These are phyloP conservation scores for Colletotrichum coccodes DNA, from an alignment of 2,329 filamentous ascomycete genomes.

Conservation along the genomic window DNA sequence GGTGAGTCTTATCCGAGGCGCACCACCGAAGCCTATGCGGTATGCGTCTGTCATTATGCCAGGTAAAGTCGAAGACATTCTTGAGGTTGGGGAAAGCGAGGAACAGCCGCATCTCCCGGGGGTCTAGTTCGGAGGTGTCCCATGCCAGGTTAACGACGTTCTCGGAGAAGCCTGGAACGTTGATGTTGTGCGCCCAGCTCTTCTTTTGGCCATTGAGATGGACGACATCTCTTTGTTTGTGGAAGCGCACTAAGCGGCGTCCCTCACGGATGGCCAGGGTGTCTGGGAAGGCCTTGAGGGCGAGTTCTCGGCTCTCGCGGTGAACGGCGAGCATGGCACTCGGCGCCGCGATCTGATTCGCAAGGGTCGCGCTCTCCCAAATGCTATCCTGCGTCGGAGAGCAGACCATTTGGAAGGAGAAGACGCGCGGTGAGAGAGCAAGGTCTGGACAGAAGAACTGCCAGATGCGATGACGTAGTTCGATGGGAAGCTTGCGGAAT, in stretches of 20 bases:
- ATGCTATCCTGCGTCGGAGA: constrained; percentile 13
- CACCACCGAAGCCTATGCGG: constrained; percentile 43
- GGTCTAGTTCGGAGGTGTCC: not conserved
- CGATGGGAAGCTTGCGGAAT: constrained; percentile 44
- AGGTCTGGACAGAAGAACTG: constrained; percentile 44
- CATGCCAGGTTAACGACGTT: constrained; percentile 43
- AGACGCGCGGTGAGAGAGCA: constrained; percentile 38
- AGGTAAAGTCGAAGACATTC: constrained; percentile 39
- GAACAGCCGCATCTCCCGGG: not conserved
- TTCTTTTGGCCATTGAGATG: constrained; percentile 10
- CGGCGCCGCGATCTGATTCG: constrained; percentile 21
- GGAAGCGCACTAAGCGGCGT: constrained; percentile 42
- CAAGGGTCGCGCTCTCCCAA: constrained; percentile 30
- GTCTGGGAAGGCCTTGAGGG: constrained; percentile 43
- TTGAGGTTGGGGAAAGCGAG: constrained; percentile 39
- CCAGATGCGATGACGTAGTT: constrained; percentile 47
- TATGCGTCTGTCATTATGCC: constrained; percentile 20
- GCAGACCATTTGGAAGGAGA: constrained; percentile 38
- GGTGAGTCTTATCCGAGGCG: constrained; percentile 41
- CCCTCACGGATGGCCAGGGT: constrained; percentile 41
- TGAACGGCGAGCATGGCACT: constrained; percentile 46
- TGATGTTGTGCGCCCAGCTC: constrained; percentile 18
- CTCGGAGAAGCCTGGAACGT: constrained; percentile 41
- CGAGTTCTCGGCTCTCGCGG: constrained; percentile 48
- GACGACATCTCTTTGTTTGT: constrained; percentile 44